Percentiles rank a stretch among this genome's conserved stretches.
phyloP scores from a whole-genome alignment of 352 stramenopile genomes.

The Pythium guiyangense region DNA sequence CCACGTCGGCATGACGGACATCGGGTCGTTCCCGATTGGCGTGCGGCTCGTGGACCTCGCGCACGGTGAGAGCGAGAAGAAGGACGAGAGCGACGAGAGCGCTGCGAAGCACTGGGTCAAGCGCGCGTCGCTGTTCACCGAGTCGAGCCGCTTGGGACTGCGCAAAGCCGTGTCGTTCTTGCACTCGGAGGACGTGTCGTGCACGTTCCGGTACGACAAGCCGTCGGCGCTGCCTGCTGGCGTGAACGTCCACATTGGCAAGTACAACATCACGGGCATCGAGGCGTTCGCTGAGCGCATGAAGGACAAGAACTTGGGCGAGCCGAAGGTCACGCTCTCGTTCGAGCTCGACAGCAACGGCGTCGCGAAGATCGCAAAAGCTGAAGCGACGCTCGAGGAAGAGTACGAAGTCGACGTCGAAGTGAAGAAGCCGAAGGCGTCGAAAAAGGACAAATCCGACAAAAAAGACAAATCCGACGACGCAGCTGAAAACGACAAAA shows the following conservation, averaged over 20 bases:
- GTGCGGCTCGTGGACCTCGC: constrained; percentile 84
- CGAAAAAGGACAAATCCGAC: constrained; percentile 30
- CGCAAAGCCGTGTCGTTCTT: constrained; percentile 96
- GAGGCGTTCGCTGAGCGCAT: constrained; percentile 86
- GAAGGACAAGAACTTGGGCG: constrained; percentile 82
- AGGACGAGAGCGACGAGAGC: constrained; percentile 38
- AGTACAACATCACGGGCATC: constrained; percentile 93
- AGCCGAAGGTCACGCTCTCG: constrained; percentile 92
- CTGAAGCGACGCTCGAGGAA: constrained; percentile 89
- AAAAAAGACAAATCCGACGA: constrained; percentile 40
- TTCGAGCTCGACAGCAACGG: constrained; percentile 93
- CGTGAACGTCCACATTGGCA: constrained; percentile 74
- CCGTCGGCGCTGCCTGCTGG: constrained; percentile 65
- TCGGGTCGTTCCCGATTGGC: constrained; percentile 86
- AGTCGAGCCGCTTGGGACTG: constrained; percentile 72
- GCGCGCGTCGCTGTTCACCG: constrained; percentile 89
- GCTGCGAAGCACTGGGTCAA: constrained; percentile 88
- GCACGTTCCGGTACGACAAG: constrained; percentile 91
- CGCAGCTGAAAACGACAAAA: constrained; percentile 26
- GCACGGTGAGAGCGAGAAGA: constrained; percentile 20
- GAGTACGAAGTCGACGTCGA: constrained; percentile 72
- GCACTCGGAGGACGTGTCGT: constrained; percentile 89
- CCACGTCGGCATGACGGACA: constrained; percentile 93
- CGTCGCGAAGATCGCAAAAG: constrained; percentile 89
- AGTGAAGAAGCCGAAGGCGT: constrained; percentile 58